These are phyloP conservation scores for Talaromyces stipitatus DNA, from an alignment of 495 filamentous ascomycete species.

Conservation along the genomic window DNA sequence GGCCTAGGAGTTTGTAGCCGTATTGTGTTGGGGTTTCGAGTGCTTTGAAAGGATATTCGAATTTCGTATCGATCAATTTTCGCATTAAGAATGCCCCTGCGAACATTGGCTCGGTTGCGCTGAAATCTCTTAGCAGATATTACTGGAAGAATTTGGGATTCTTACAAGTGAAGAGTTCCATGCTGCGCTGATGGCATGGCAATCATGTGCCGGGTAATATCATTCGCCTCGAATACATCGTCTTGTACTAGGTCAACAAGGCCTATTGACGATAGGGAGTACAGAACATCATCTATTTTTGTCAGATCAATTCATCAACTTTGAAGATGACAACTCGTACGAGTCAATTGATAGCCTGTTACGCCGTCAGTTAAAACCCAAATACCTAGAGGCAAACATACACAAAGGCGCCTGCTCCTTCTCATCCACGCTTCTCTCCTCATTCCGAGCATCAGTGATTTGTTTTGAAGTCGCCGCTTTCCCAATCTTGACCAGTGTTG, in stretches of 20 bases:
- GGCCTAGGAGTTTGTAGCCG: conserved; percentile 25
- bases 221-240: conserved; percentile 21
- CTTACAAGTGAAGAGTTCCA: conserved; percentile 33
- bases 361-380: not conserved
- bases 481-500: conserved; percentile 15
- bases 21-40: conserved; percentile 27
- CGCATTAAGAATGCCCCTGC: conserved; percentile 28
- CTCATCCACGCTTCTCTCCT: not conserved
- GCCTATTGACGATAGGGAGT: conserved; percentile 28
- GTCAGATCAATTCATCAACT: conserved; percentile 7
- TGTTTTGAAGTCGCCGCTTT: conserved; percentile 17
- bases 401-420: conserved; percentile 12
- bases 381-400: conserved; percentile 8
- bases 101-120: conserved; percentile 29
- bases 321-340: conserved; percentile 8
- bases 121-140: conserved; percentile 4
- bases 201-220: conserved; percentile 26
- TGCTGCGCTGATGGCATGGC: conserved; percentile 26
- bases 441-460: conserved; percentile 17
- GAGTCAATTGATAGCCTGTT: conserved; percentile 15
- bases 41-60: conserved; percentile 29
- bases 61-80: conserved; percentile 24
- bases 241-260: conserved; percentile 23
- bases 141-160: not conserved
- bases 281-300: conserved; percentile 26